Conservation (phyloP, 192 early-diverging fungal genomes). For the Globomyces pollinis-pini region DNA sequence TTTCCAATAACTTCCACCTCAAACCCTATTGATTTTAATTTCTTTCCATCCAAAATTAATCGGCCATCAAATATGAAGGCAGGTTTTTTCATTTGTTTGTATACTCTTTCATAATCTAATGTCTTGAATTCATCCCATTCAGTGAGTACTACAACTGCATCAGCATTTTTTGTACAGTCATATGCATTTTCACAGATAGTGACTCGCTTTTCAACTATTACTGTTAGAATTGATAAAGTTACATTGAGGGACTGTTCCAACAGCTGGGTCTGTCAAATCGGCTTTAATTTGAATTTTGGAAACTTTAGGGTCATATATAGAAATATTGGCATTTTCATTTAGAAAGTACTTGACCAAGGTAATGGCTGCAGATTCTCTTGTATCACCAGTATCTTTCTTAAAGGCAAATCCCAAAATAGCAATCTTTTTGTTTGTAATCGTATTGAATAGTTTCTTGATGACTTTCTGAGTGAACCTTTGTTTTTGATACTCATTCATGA, state of each 20-base stretch:
- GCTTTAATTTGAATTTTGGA: slow-evolving; percentile 56
- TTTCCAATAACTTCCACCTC: slow-evolving; percentile 64
- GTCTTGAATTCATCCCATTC: slow-evolving; percentile 89
- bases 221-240: slow-evolving; percentile 9
- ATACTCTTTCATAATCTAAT: slow-evolving; percentile 62
- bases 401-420: slow-evolving; percentile 86
- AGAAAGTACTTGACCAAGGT: slow-evolving; percentile 72
- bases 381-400: slow-evolving; percentile 92
- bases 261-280: slow-evolving; percentile 45
- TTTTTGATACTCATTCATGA: slow-evolving; percentile 89
- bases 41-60: slow-evolving; percentile 59
- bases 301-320: slow-evolving; percentile 90
- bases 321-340: slow-evolving; percentile 63
- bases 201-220: slow-evolving; percentile 51
- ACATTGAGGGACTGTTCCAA: slow-evolving; percentile 28
- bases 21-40: slow-evolving; percentile 74
- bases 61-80: slow-evolving; percentile 90
- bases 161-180: slow-evolving; percentile 59
- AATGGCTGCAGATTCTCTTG: slow-evolving; percentile 88
- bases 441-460: slow-evolving; percentile 66
- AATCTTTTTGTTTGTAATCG: slow-evolving; percentile 71
- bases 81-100: slow-evolving; percentile 68
- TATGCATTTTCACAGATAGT: slow-evolving; percentile 58
- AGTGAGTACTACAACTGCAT: slow-evolving; percentile 75
- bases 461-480: slow-evolving; percentile 69